Evolutionary conservation across 371 early-diverging fungal genomes (phyloP).

Genomic region (Syncephalis plumigaleata): DNA sequence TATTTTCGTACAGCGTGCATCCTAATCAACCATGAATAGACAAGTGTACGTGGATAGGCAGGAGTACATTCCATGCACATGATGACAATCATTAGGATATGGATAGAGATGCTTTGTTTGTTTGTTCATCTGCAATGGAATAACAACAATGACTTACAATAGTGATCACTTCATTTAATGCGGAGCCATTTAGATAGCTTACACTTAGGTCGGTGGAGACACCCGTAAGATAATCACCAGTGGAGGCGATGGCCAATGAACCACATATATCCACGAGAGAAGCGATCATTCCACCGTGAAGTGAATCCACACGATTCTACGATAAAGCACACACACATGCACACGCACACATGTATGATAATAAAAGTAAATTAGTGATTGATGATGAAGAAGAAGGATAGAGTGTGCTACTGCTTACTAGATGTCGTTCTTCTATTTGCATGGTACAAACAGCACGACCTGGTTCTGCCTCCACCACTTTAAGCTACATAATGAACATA

Average conservation of each 20-base stretch:
- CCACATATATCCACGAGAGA: conserved; percentile 40
- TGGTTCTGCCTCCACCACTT: too few species aligned
- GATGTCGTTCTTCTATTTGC: too few species aligned
- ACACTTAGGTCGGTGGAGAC: conserved; percentile 39
- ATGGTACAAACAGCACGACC: too few species aligned
- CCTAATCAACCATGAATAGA: conserved; percentile 6
- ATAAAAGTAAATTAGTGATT: too few species aligned
- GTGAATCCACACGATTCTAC: conserved; percentile 35
- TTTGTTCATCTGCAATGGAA: too few species aligned
- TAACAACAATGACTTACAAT: conserved; percentile 11
- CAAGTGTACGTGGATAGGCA: too few species aligned
- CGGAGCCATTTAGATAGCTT: conserved; percentile 21
- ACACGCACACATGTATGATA: not conserved
- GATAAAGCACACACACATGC: too few species aligned
- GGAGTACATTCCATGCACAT: too few species aligned
- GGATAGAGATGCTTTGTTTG: too few species aligned
- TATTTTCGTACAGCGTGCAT: conserved; percentile 33
- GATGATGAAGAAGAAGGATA: not conserved
- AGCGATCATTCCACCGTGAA: conserved; percentile 39
- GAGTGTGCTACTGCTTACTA: too few species aligned
- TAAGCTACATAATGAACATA: too few species aligned
- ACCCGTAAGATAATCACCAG: conserved; percentile 36
- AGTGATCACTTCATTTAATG: conserved; percentile 17
- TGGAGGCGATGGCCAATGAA: conserved; percentile 36
- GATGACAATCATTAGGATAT: too few species aligned